Evolutionary conservation across 345 rosid species (phyloP), one percentile per base, ranked within the genome.

Genomic region (Salix suchowensis): DNA sequence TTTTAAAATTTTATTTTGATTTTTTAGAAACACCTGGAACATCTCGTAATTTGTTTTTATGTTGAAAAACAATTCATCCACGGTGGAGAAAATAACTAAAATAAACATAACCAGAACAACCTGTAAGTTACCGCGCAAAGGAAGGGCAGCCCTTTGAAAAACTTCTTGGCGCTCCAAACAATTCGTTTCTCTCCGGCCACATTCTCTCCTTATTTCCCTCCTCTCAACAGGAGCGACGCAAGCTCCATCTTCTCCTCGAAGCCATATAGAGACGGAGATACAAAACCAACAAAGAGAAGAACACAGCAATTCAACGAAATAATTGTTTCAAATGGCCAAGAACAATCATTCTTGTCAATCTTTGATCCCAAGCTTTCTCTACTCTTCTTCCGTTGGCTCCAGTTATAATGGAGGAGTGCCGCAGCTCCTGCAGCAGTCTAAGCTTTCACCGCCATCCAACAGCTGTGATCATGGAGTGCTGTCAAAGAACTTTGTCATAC

Each of bases 291-390:
- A 10, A 4, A 40, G 7, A 30, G 4, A 24, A 2, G 32, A 7
- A n/a, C 12, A 1, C 72, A 13, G 23, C 8, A 32, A 7, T 1
- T 30, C 46, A 12, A 34, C n/a, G 1, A 55, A 55, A 9, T 12
- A 55, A 8, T 10, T 23, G 28, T 58, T 12, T 30, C 50, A 46
- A 77, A 91, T 92, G 97, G 89, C 85, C 39, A 39, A 70, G 32
- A 74, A 86, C 0, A 88, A 80, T 16, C 23, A 68, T 50, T 73
- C 91, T 26, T 84, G 88, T 68, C 85, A 78, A 62, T 80, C 93
- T 42, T 77, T 90, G 79, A 87, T 92, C 86, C 98, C 97, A 3
- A 79, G 82, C 86, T 90, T 88, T 82, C 94, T 94, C 42, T 94
- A 92, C 83, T 82, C 92, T 32, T 71, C 88, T 72, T 55, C 85